Base-by-base conservation (phyloP, 179 eudicot species). In the Heliamphora pulchella region DNA sequence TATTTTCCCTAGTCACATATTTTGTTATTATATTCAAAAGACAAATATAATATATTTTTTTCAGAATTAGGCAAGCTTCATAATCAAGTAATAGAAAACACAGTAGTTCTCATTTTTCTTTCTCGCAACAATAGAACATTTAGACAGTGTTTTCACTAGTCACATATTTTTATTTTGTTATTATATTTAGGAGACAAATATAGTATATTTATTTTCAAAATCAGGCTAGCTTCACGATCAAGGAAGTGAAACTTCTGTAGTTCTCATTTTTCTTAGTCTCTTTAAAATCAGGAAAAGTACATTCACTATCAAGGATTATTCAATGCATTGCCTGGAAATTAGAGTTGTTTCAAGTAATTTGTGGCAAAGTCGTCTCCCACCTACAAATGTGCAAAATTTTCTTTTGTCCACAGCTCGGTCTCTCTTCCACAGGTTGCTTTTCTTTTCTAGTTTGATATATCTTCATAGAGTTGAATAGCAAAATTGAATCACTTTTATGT, bases 341-440 rank as follows among this genome's bases (percentile, higher is more conserved):
- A 89, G 92, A 85, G 92, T 83, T 76, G 87, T 88, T 57, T 90
- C 97, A 39, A 75, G 84, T 61, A 84, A 81, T 86, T 83, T 96
- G 78, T 94, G 95, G 94, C 86, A 70, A 61, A 87, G 90, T 81
- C 47, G 78, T 80, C 80, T 86, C 7, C 85, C 84, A 14, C 82
- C 74, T 64, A 71, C 78, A 58, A 80, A 89, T 75, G 83, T 84
- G 58, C 78, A 81, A 48, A 78, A 64, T 73, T 87, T 88, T 81
- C 89, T 96, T 74, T 67, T 87, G 47, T 81, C 81, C 76, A 82
- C 86, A 76, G 97, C 93, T 77, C 90, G 82, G 74, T 87, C 84
- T 82, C 87, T 96, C 80, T 89, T 96, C 80, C 90, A 80, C 94
- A 91, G 97, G 98, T 94, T 85, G 39, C 20, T 50, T 46, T 55